Conservation (phyloP, 352 stramenopile species). For the Paralagenidium karlingii region DNA sequence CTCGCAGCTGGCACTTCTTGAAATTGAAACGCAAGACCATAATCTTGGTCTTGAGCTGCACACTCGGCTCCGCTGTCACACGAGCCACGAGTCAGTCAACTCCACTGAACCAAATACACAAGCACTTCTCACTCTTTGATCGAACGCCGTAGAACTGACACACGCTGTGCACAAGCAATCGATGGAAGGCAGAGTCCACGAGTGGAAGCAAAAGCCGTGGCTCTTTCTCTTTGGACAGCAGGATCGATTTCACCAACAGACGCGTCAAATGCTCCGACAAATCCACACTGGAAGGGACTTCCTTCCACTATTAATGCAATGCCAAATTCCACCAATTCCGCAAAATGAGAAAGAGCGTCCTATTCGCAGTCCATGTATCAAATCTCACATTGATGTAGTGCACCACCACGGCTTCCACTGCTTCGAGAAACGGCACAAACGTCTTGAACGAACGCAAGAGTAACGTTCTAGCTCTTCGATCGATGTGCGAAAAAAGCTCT, state of each 20-base stretch:
- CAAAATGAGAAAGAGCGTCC: background rate
- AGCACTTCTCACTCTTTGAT: no score
- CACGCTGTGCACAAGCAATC: constrained; percentile 75
- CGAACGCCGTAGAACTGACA: constrained; percentile 82
- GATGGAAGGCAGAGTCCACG: constrained; percentile 74
- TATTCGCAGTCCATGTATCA: constrained; percentile 1
- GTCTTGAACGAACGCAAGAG: constrained; percentile 53
- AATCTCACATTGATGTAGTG: constrained; percentile 82
- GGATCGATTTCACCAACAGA: constrained; percentile 5
- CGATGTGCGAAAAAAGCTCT: constrained; percentile 66
- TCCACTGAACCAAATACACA: no score
- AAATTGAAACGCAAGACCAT: constrained; percentile 65
- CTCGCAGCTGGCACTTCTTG: constrained; percentile 24
- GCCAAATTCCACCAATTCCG: background rate
- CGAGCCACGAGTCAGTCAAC: background rate
- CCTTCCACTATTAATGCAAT: constrained; percentile 57
- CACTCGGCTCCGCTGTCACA: constrained; percentile 40
- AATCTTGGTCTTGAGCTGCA: constrained; percentile 63
- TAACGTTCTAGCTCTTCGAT: constrained; percentile 52
- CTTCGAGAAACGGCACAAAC: constrained; percentile 64
- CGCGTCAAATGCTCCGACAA: constrained; percentile 2
- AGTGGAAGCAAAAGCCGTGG: constrained; percentile 61
- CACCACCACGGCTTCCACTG: constrained; percentile 60
- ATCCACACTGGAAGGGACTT: constrained; percentile 62
- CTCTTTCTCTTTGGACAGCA: constrained; percentile 42